A percentile compares a stretch with the other conserved stretches of the same genome.
Evolutionary conservation across 2,329 filamentous ascomycete species (phyloP).

Genomic region (Phialophora chinensis): DNA sequence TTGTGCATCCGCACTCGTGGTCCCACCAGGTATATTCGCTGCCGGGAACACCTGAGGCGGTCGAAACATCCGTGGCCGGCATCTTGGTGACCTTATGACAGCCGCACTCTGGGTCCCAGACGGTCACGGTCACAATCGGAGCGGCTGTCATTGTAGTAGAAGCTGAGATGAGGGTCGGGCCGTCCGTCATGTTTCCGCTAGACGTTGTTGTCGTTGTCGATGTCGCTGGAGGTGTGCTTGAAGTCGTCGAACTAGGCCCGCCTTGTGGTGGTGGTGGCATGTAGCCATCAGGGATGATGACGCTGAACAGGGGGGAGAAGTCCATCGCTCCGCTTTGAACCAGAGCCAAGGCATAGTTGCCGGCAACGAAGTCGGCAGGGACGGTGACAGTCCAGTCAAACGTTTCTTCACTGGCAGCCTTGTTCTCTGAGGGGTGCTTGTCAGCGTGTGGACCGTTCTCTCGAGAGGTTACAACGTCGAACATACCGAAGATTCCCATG

Average conservation of each 20-base stretch:
- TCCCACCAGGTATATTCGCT: conserved; percentile 36
- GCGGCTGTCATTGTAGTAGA: neutral
- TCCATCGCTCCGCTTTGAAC: conserved; percentile 28
- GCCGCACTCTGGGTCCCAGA: conserved; percentile 33
- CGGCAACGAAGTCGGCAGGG: conserved; percentile 31
- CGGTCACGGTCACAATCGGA: conserved; percentile 33
- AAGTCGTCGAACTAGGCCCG: conserved; percentile 7
- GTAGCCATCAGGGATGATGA: conserved; percentile 3
- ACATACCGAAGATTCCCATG: conserved; percentile 33
- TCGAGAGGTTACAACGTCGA: neutral
- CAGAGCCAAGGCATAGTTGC: conserved; percentile 34
- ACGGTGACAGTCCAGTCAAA: conserved; percentile 35
- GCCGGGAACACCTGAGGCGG: conserved; percentile 22
- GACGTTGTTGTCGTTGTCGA: conserved; percentile 3
- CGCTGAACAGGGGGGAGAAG: conserved; percentile 25
- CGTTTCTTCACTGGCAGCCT: conserved; percentile 21
- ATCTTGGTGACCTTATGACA: conserved; percentile 33
- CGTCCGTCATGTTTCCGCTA: conserved; percentile 14
- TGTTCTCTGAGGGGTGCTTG: conserved; percentile 20
- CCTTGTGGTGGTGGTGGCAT: neutral
- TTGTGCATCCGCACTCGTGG: conserved; percentile 30
- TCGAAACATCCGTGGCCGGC: conserved; percentile 20
- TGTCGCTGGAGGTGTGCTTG: conserved; percentile 5
- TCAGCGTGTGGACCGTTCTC: neutral
- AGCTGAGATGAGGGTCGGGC: conserved; percentile 25